Evolutionary conservation across 352 stramenopile species (phyloP), one percentile per base, ranked within the genome.

Genomic region (Pythium dissotocum): DNA sequence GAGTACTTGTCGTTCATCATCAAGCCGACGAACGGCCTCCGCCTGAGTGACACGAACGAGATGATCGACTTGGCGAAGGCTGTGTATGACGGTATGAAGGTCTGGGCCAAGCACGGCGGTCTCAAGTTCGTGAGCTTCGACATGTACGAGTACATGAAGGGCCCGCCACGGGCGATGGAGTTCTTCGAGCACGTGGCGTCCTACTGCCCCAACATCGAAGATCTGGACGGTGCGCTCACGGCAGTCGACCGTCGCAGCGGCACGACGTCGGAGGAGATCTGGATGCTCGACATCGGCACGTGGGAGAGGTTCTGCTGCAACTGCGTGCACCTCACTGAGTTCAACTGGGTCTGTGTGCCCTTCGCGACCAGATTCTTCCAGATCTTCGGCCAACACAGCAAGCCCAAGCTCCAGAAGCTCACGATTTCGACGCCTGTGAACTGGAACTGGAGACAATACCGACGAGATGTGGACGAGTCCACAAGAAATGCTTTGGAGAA

Each of bases 351-450:
- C 14, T n/a, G 26, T 30, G 60, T 56, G 35, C 67, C 61, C 13
- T 67, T 59, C 46, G 52, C 61, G 36, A 69, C 61, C 2, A 0
- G 8, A n/a, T 73, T 73, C 49, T 69, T 73, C 28, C 54, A 65
- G 48, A 54, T 70, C 12, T 73, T 73, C 48, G 67, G 67, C 6
- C 42, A 60, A 4, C 33, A 54, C 49, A 32, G 9, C n/a, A 73
- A 69, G 40, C 67, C 57, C 10, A 32, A 69, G 35, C 67, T 73
- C n/a, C 46, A 52, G 28, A 44, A 13, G 6, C 38, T 73, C 18
- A 63, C 57, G 30, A 28, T 73, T 10, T 9, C 26, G 42, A 63
- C 52, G 33, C 26, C 36, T 18, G 49, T 63, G 28, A 63, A 63
- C 38, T 71, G 65, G 65, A 53, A 66, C 30, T 65, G 58, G 65